A percentile compares a stretch with the other conserved stretches of the same genome.
phyloP scores from a whole-genome alignment of 306 rosid species.

The Glycine latifolia region DNA sequence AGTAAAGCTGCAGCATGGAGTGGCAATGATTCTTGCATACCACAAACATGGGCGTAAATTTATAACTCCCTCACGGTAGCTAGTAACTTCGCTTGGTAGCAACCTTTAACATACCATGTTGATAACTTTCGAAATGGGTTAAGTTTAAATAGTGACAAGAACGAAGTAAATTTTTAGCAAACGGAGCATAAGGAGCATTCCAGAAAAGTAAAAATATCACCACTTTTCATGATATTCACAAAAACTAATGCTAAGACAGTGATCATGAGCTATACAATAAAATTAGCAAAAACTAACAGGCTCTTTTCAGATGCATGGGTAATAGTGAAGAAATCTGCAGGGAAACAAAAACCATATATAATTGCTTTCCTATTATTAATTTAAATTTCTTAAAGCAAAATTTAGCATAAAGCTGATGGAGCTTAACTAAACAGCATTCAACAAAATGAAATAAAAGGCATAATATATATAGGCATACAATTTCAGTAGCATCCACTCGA shows the following conservation, averaged over 20 bases:
- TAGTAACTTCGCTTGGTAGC: background rate
- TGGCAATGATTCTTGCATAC: slow-evolving; percentile 12
- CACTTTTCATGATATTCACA: slow-evolving; percentile 5
- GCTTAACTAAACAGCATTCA: slow-evolving; percentile 25
- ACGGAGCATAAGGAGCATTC: slow-evolving; percentile 7
- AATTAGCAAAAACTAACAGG: slow-evolving; percentile 21
- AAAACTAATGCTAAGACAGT: background rate
- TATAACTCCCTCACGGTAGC: background rate
- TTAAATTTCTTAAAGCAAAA: slow-evolving; percentile 19
- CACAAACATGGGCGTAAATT: slow-evolving; percentile 10
- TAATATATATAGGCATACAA: slow-evolving; percentile 59
- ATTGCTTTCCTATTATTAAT: slow-evolving; percentile 24
- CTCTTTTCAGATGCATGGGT: background rate
- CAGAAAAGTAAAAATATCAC: background rate
- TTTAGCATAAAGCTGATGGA: slow-evolving; percentile 32
- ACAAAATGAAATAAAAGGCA: slow-evolving; percentile 23
- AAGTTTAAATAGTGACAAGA: background rate
- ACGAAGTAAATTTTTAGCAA: slow-evolving; percentile 10
- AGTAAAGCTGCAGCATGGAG: background rate
- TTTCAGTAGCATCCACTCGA: slow-evolving; percentile 97
- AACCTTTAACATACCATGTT: background rate
- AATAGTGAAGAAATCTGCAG: slow-evolving; percentile 15
- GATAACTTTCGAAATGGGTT: slow-evolving; percentile 17
- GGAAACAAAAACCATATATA: slow-evolving; percentile 14
- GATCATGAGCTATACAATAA: slow-evolving; percentile 17